Conservation (phyloP, 805 yeast genomes). For the Candida tammaniensis region DNA sequence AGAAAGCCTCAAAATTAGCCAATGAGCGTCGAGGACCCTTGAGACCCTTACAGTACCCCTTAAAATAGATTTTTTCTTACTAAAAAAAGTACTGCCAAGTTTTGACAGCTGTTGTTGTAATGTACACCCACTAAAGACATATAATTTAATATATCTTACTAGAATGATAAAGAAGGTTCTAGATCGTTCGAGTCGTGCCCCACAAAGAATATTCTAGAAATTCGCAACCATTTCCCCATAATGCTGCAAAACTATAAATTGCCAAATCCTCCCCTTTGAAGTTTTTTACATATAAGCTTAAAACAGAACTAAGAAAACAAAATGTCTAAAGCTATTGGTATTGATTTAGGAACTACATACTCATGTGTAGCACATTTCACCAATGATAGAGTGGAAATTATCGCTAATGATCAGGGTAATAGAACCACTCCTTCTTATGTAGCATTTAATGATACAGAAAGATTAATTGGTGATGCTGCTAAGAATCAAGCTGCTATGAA, state of each 20-base stretch:
- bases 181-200: constrained; percentile 5
- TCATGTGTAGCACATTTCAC: constrained; percentile 80
- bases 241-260: constrained; percentile 2
- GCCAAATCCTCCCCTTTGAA: not conserved
- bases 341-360: constrained; percentile 96
- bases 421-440: constrained; percentile 97
- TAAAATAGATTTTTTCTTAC: too few species aligned
- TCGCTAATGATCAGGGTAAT: constrained; percentile 98
- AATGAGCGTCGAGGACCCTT: too few species aligned
- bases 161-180: constrained; percentile 1
- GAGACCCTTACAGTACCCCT: not conserved
- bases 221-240: constrained; percentile 11
- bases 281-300: not conserved
- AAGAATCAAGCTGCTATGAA: constrained; percentile 98
- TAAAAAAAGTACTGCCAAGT: too few species aligned
- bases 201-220: constrained; percentile 14
- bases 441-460: constrained; percentile 93
- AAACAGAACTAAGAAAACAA: not conserved
- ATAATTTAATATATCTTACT: too few species aligned
- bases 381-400: constrained; percentile 87
- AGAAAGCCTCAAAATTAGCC: too few species aligned
- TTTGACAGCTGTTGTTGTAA: too few species aligned
- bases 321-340: constrained; percentile 56
- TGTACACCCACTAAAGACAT: too few species aligned
- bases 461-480: constrained; percentile 96